phyloP scores from a whole-genome alignment of 2,329 filamentous ascomycete species.

The Chalaropsis thielavioides region DNA sequence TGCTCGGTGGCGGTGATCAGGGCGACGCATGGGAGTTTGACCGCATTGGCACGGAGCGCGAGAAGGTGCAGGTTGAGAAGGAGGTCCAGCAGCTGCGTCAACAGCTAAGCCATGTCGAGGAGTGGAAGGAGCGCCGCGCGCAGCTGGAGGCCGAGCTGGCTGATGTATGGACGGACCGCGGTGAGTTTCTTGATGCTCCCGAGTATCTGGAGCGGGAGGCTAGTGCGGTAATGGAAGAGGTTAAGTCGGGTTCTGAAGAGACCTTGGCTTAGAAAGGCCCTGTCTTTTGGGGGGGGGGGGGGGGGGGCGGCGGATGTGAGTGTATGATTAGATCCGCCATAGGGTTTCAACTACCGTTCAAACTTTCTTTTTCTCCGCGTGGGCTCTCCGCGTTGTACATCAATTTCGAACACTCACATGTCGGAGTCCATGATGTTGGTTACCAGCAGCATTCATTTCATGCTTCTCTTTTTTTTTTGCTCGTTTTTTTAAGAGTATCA shows the following conservation, averaged over 20 bases:
- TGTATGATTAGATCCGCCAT: neutral
- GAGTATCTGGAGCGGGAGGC: slow-evolving; percentile 27
- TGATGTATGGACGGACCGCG: slow-evolving; percentile 43
- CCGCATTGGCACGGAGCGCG: slow-evolving; percentile 79
- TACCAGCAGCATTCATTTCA: no score
- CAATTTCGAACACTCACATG: no score
- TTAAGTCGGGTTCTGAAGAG: neutral
- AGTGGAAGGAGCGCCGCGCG: slow-evolving; percentile 62
- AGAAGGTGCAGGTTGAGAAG: slow-evolving; percentile 86
- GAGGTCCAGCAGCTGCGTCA: slow-evolving; percentile 76
- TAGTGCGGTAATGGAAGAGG: slow-evolving; percentile 5
- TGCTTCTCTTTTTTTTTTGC: neutral
- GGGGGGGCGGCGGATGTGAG: neutral
- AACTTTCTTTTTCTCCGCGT: no score
- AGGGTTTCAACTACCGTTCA: no score
- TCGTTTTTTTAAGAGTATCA: neutral
- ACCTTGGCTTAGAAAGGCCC: neutral
- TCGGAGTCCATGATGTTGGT: neutral
- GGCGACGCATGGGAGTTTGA: slow-evolving; percentile 89
- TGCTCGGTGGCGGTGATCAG: slow-evolving; percentile 63
- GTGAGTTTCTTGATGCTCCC: slow-evolving; percentile 35
- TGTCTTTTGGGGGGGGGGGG: neutral
- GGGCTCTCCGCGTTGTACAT: no score
- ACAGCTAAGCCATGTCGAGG: slow-evolving; percentile 63
- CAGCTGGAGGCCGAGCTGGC: slow-evolving; percentile 75